A percentile compares a stretch with the other conserved stretches of the same genome.
phyloP scores from a whole-genome alignment of 148 eudicot genomes.

The Silene uniflora region DNA sequence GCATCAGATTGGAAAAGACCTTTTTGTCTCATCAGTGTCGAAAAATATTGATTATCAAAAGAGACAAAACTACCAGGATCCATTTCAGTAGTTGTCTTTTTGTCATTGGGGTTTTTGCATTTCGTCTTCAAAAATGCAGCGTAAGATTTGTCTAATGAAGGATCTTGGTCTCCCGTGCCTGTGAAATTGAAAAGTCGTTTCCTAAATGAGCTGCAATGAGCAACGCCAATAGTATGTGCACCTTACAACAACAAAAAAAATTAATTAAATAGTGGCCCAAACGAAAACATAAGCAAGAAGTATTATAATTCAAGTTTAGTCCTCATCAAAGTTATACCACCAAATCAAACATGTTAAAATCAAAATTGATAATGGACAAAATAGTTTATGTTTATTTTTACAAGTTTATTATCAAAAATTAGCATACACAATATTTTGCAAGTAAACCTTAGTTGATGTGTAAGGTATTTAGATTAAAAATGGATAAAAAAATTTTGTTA shows the following conservation, averaged over 20 bases:
- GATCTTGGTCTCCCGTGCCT: conserved; percentile 22
- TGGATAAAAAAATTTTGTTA: too few relatives aligned
- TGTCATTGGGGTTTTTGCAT: conserved; percentile 16
- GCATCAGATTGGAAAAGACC: conserved; percentile 32
- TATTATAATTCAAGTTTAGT: too few relatives aligned
- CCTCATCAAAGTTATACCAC: too few relatives aligned
- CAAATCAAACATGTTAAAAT: too few relatives aligned
- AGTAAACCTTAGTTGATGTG: too few relatives aligned
- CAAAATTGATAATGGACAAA: too few relatives aligned
- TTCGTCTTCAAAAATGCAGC: conserved; percentile 13
- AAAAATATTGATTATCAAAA: conserved; percentile 22
- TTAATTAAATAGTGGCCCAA: not conserved
- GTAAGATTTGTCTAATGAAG: conserved; percentile 22
- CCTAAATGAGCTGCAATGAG: conserved; percentile 19
- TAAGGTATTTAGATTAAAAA: too few relatives aligned
- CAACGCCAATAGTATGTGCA: conserved; percentile 30
- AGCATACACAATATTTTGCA: too few relatives aligned
- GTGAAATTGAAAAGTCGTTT: conserved; percentile 26
- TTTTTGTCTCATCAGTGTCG: not conserved
- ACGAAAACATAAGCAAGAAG: too few relatives aligned
- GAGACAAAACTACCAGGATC: conserved; percentile 20
- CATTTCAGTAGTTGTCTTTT: conserved; percentile 18
- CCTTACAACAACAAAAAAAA: conserved; percentile 5
- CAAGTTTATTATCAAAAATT: too few relatives aligned
- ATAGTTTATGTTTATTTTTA: too few relatives aligned